Evolutionary conservation across 805 yeast species (phyloP).

Genomic region (Candida sithepensis): DNA sequence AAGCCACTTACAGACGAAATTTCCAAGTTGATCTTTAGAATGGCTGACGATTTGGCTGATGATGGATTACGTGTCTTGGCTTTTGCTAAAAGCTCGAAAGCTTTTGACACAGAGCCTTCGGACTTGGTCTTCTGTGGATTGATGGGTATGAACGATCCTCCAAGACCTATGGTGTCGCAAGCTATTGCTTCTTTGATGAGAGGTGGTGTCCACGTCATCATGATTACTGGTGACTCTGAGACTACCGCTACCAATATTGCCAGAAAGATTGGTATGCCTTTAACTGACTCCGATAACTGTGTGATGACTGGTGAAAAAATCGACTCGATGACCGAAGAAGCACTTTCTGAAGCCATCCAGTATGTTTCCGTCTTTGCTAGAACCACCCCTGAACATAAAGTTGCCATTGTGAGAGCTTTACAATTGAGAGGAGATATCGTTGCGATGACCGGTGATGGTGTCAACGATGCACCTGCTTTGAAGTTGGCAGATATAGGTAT

Average conservation of each 20-base stretch:
- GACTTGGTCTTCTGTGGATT: constrained; percentile 79
- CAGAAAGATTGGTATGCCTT: constrained; percentile 83
- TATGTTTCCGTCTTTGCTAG: constrained; percentile 89
- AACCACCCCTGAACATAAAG: constrained; percentile 92
- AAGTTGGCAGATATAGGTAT: constrained; percentile 95
- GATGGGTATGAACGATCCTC: constrained; percentile 97
- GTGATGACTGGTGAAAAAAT: constrained; percentile 84
- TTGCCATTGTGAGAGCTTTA: constrained; percentile 82
- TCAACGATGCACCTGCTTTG: constrained; percentile 97
- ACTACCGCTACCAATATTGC: constrained; percentile 86
- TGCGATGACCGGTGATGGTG: constrained; percentile 99
- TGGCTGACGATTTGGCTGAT: constrained; percentile 64
- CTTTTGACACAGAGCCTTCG: constrained; percentile 42
- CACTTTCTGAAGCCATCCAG: constrained; percentile 70
- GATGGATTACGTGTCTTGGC: constrained; percentile 87
- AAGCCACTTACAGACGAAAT: constrained; percentile 55
- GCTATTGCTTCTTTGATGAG: constrained; percentile 74
- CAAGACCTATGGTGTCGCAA: constrained; percentile 77
- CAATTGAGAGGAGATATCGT: constrained; percentile 91
- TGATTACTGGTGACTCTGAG: constrained; percentile 96
- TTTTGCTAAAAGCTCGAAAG: constrained; percentile 54
- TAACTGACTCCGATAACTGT: constrained; percentile 55
- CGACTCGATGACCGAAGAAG: constrained; percentile 68
- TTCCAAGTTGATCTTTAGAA: constrained; percentile 43
- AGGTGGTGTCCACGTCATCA: constrained; percentile 96